phyloP scores from a whole-genome alignment of 805 yeast species.

The Yamadazyma tumulicola region DNA sequence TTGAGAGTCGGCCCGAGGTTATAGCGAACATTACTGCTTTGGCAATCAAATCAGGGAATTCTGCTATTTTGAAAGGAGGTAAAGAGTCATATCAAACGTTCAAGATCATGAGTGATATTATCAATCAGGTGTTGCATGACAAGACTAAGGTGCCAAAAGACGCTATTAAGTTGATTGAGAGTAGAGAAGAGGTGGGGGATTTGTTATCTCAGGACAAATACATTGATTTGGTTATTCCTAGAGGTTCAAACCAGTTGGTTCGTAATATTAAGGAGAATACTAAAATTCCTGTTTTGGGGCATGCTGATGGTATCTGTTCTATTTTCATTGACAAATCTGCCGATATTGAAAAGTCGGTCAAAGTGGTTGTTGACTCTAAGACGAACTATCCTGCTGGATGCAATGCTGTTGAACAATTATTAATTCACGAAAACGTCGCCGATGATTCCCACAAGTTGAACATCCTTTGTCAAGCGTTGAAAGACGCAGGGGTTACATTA shows the following conservation, averaged over 20 bases:
- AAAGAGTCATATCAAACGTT: constrained; percentile 88
- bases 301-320: constrained; percentile 97
- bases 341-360: constrained; percentile 71
- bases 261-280: constrained; percentile 81
- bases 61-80: constrained; percentile 97
- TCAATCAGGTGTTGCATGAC: constrained; percentile 52
- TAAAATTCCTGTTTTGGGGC: constrained; percentile 95
- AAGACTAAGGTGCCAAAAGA: constrained; percentile 72
- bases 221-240: constrained; percentile 93
- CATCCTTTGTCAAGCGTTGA: constrained; percentile 31
- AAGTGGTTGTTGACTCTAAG: constrained; percentile 79
- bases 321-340: constrained; percentile 77
- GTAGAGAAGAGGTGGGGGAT: constrained; percentile 87
- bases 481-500: constrained; percentile 65
- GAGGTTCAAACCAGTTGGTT: constrained; percentile 95
- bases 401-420: constrained; percentile 87
- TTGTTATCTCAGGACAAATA: constrained; percentile 79
- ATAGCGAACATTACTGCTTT: constrained; percentile 96
- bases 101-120: constrained; percentile 70
- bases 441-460: constrained; percentile 19
- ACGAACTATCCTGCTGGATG: constrained; percentile 99
- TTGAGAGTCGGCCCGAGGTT: constrained; percentile 97
- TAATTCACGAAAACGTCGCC: constrained; percentile 50
- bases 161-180: constrained; percentile 82
- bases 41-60: constrained; percentile 94